Base-by-base conservation (phyloP, 169 alveolate genomes). In the Cryptosporidium ubiquitum region DNA sequence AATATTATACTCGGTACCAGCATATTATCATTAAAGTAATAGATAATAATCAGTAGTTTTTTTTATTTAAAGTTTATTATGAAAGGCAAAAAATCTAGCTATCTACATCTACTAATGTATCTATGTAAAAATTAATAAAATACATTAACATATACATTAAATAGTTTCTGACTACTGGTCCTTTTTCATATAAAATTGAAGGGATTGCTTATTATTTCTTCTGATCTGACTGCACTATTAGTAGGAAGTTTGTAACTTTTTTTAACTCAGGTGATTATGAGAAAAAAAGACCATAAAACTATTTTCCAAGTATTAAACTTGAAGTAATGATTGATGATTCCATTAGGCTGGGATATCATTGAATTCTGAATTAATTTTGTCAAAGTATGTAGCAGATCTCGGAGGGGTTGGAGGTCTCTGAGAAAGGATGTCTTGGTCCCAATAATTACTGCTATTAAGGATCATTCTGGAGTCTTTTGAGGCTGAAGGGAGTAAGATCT, bases 401-500 rank as follows among this genome's bases (percentile, higher is more conserved):
- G 89, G 89, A 23, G 89, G 89, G 16, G 89, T 79, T 58, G 89
- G 89, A 7, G 89, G 89, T 40, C 89, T 58, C 26, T 79, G 68
- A 14, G 75, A 79, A n/a, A 79, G 44, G 16, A 79, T 79, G 37
- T 79, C 74, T 47, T 79, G 79, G 55, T 79, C 89, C 89, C 89
- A 79, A 26, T 40, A 61, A 31, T 64, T 79, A 16, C 40, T 37
- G 51, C 29, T 64, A 6, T 10, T 47, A 1, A 79, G 64, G 35
- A 47, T 26, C 44, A 40, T 40, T 40, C 74, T 79, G 3, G 73
- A 26, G 23, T 79, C 74, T 37, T 93, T 92, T 58, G 95, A 91
- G 84, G 95, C 95, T 7, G 97, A 94, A 4, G 99, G 99, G 91
- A 97, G 97, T 18, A 98, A 97, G 64, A 98, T 95, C 95, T 98